Evolutionary conservation across 345 rosid genomes (phyloP), one percentile per base, ranked within the genome.

Genomic region (Gossypium arboreum): DNA sequence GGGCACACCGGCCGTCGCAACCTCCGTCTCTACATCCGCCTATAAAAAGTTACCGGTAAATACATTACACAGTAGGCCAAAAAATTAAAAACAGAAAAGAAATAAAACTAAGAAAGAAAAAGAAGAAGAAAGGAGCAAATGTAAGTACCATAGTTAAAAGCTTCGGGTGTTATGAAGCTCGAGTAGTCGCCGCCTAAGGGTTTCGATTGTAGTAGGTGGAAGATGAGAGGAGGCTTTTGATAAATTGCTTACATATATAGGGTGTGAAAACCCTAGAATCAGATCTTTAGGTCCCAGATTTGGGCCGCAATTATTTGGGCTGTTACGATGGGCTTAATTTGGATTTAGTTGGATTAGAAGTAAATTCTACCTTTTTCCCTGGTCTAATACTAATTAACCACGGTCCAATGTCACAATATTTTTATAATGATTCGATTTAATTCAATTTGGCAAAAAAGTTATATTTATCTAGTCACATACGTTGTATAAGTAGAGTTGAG

Each of bases 11-110:
- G 87, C 72, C 55, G 85, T 68, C 71, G 87, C 85, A 6, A 83
- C 81, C n/a, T 82, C 90, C 7, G 86, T 48, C 41, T 79, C 90
- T 61, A 73, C 87, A 69, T 83, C 85, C 74, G 87, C 87, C 88
- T 82, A 67, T 47, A 9, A 47, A 34, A 69, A n/a, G 9, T 29
- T 3, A 68, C n/a, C 56, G 41, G 41, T 17, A 24, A 24, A 24
- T 24, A 24, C 25, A 24, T 24, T 24, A 24, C 25, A 24, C 25
- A 24, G 25, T 24, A 24, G 25, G 25, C 2, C 25, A 24, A 24
- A 24, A 24, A 24, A 24, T 1, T 1, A 24, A 24, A 27, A 27
- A 27, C 2, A 27, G 29, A 4, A 18, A 56, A 18, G 60, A 8
- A 54, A n/a, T 2, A 54, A 54, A 54, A 20, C 1, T 24, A 7